Evolutionary conservation across 1,284 basidiomycete genomes (phyloP).

Genomic region (Tremellales sp.): DNA sequence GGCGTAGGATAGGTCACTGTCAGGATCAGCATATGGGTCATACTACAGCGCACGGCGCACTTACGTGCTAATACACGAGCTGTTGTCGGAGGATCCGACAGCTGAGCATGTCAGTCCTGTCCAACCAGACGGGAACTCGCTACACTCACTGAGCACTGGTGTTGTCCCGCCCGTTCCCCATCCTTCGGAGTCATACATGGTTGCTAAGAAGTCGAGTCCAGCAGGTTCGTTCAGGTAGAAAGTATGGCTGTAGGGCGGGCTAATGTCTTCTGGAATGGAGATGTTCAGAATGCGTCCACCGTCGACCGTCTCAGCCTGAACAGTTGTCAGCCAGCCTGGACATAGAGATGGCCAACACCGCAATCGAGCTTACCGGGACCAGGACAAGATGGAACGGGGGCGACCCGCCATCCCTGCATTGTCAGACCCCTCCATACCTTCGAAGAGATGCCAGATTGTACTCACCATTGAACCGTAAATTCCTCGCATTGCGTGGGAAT

Average conservation of each 20-base stretch:
- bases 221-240: constrained; percentile 31
- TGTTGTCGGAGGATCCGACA: constrained; percentile 29
- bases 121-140: neutral
- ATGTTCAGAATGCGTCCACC: constrained; percentile 33
- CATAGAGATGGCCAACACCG: neutral
- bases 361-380: constrained; percentile 36
- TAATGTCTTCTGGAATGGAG: constrained; percentile 25
- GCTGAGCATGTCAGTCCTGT: constrained; percentile 11
- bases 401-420: constrained; percentile 34
- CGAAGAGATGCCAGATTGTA: neutral
- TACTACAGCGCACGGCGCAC: too few relatives aligned
- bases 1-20: constrained; percentile 23
- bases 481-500: constrained; percentile 36
- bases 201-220: constrained; percentile 32
- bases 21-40: neutral
- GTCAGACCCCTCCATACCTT: constrained; percentile 3
- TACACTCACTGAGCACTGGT: constrained; percentile 30
- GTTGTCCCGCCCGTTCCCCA: constrained; percentile 40
- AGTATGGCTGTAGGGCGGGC: constrained; percentile 20
- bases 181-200: constrained; percentile 38
- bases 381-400: constrained; percentile 33
- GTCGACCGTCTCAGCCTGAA: constrained; percentile 24
- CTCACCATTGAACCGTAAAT: constrained; percentile 38
- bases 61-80: constrained; percentile 25
- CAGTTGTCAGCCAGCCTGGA: neutral